Base-by-base conservation (phyloP, 169 alveolate species). In the Plasmodium vinckei region DNA sequence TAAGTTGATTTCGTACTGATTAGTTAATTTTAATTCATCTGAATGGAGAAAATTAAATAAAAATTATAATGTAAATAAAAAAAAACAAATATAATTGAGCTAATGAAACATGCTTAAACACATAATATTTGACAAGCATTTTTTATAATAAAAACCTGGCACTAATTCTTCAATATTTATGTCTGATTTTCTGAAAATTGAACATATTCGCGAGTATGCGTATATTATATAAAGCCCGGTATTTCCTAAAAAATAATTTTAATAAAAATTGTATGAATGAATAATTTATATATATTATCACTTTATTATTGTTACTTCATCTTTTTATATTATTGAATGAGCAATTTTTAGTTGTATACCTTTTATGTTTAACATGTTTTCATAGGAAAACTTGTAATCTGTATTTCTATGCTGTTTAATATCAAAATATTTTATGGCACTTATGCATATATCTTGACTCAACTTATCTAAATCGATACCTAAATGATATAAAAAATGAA, bases 391-490 rank as follows among this genome's bases (percentile, higher is more conserved):
- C 89, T 93, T 96, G 87, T 99, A 99, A 75, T 97, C 97, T 63
- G 98, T 95, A 44, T 95, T 92, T 64, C 99, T 93, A 92, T 97
- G 97, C 87, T 98, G 99, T 67, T 97, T 98, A 39, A 99, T 91
- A 77, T 99, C 99, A 93, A 96, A 99, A 92, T 99, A 99, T 93
- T 98, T 98, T 60, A 99, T 97, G 15, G 99, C 99, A 9, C 99
- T 99, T 73, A 96, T 95, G 27, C 99, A 99, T 57, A 99, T 94
- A 27, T 90, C 95, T 90, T 97, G 98, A 44, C 99, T 98, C 63
- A 98, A 95, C 46, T 88, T 54, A 25, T 96, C 95, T 73, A 97
- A 87, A 51, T 95, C 95, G 71, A 92, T 95, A 19, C 92, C 96
- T 67, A 93, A 9, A 51, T 5, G 27, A 70, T 21, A 70, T n/a